Evolutionary conservation across 164 flowering plant species (phyloP).

Genomic region (Aristolochia fimbriata): DNA sequence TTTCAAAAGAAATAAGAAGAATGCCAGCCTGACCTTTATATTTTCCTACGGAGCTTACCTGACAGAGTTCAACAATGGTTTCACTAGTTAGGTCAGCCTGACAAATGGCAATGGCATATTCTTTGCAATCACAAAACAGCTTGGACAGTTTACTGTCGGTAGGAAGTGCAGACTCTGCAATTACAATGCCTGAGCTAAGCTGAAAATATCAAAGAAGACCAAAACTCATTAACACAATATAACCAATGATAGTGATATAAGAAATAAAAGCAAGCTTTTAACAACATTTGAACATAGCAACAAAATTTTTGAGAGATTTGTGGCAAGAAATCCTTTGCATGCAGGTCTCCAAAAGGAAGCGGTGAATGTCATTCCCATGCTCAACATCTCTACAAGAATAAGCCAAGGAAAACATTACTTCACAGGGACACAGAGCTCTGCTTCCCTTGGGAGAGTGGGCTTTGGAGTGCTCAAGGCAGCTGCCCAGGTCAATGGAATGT

Average conservation of each 20-base stretch:
- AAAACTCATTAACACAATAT: background rate
- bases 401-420: no score
- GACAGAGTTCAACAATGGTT: slow-evolving; percentile 64
- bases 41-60: slow-evolving; percentile 29
- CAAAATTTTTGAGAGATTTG: background rate
- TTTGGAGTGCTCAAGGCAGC: no score
- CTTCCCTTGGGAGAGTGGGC: no score
- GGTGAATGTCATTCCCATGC: background rate
- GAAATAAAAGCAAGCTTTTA: background rate
- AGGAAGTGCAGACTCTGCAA: slow-evolving; percentile 53
- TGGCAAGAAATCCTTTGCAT: background rate
- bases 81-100: slow-evolving; percentile 48
- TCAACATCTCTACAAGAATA: background rate
- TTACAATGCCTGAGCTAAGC: slow-evolving; percentile 59
- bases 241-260: no score
- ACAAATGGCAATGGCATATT: slow-evolving; percentile 50
- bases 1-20: background rate
- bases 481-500: no score
- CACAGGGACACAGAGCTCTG: no score
- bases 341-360: background rate
- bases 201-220: slow-evolving; percentile 18
- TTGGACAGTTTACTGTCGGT: slow-evolving; percentile 38
- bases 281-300: background rate
- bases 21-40: background rate
- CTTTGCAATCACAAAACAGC: slow-evolving; percentile 76